These are phyloP conservation scores for Penicillium oxalicum DNA, from an alignment of 2,329 filamentous ascomycete species.

Conservation along the genomic window DNA sequence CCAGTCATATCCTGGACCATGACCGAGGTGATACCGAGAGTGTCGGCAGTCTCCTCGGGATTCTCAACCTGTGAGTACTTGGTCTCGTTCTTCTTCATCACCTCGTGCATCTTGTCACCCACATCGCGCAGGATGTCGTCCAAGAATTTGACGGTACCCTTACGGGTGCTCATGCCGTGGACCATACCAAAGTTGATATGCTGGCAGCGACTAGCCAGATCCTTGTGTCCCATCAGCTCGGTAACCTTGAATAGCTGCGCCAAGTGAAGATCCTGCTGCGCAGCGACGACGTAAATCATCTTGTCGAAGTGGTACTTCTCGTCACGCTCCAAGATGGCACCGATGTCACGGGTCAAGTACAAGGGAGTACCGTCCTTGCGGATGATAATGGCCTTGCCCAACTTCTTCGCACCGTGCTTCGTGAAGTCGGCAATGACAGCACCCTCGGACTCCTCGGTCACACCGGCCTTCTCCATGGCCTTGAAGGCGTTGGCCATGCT, in stretches of 20 bases:
- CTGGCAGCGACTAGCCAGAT: slow-evolving; percentile 54
- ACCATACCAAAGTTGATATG: slow-evolving; percentile 65
- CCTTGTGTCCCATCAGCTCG: slow-evolving; percentile 56
- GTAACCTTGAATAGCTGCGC: slow-evolving; percentile 61
- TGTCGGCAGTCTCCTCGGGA: slow-evolving; percentile 75
- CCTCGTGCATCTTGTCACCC: slow-evolving; percentile 93
- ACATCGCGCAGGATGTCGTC: slow-evolving; percentile 72
- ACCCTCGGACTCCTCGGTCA: slow-evolving; percentile 60
- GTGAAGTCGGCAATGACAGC: slow-evolving; percentile 64
- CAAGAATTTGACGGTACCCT: slow-evolving; percentile 68
- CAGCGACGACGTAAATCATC: slow-evolving; percentile 63
- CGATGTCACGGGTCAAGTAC: slow-evolving; percentile 65
- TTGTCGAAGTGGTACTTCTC: slow-evolving; percentile 59
- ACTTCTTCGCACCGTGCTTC: slow-evolving; percentile 61
- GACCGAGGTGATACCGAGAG: slow-evolving; percentile 84
- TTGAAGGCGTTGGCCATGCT: slow-evolving; percentile 58
- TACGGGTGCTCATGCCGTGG: slow-evolving; percentile 59
- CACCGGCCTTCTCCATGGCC: slow-evolving; percentile 52
- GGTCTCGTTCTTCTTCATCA: slow-evolving; percentile 82
- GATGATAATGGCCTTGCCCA: slow-evolving; percentile 61
- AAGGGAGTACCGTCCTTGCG: slow-evolving; percentile 62
- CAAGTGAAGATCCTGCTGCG: slow-evolving; percentile 59
- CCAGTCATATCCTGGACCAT: slow-evolving; percentile 99
- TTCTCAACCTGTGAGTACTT: slow-evolving; percentile 90
- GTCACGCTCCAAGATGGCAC: slow-evolving; percentile 57